Percentiles rank a stretch among this genome's conserved stretches.
phyloP scores from a whole-genome alignment of 2,329 filamentous ascomycete genomes.

The Colletotrichum limetticola region DNA sequence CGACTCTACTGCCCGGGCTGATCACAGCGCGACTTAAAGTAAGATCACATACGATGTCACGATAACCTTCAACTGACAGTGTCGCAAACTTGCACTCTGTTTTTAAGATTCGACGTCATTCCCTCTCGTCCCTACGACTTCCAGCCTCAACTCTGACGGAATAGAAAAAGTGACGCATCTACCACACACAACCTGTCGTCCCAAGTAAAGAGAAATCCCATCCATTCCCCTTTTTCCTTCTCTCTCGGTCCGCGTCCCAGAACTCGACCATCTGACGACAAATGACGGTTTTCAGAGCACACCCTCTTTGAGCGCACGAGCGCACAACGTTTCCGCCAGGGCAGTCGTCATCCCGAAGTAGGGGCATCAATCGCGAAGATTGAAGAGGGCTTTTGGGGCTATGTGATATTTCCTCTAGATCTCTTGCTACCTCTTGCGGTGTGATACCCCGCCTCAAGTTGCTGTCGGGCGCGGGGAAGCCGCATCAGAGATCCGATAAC shows the following conservation, averaged over 20 bases:
- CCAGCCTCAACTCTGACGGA: neutral
- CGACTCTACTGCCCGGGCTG: too few relatives aligned
- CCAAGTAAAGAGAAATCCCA: neutral
- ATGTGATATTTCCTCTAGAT: neutral
- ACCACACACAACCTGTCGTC: slow-evolving; percentile 9
- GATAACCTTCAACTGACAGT: neutral
- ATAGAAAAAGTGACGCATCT: slow-evolving; percentile 2
- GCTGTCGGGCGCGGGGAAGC: neutral
- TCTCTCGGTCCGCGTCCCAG: slow-evolving; percentile 18
- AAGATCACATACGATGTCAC: neutral
- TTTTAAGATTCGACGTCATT: slow-evolving; percentile 3
- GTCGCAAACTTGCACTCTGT: neutral
- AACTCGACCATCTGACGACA: slow-evolving; percentile 14
- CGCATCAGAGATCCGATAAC: neutral
- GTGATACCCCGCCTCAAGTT: neutral
- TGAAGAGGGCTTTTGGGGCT: neutral
- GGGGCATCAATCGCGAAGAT: neutral
- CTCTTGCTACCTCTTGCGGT: neutral
- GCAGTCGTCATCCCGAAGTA: neutral
- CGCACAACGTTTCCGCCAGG: neutral
- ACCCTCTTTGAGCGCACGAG: neutral
- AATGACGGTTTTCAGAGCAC: slow-evolving; percentile 15
- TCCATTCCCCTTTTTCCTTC: neutral
- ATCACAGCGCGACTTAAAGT: too few relatives aligned
- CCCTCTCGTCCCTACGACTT: neutral